Base-by-base conservation (phyloP, 208 protist genomes). In the Trypanosomatidae sp. region DNA sequence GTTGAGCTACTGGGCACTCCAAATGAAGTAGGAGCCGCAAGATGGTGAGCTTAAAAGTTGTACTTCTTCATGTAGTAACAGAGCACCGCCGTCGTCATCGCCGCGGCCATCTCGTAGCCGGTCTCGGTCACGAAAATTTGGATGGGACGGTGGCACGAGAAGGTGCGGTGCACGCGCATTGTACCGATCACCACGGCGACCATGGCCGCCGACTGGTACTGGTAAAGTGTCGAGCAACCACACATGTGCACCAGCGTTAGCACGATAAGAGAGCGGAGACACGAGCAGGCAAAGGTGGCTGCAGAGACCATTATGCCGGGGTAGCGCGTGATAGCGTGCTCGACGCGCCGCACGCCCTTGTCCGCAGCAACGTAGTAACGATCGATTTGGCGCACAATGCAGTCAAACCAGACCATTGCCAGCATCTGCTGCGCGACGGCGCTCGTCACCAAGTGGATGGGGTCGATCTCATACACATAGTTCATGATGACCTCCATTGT, bases 341-440 rank as follows among this genome's bases (percentile, higher is more conserved):
- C 90, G 36, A 87, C 74, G 52, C 84, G 81, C 47, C 90, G 84
- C 39, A 97, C 92, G 60, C 92, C 92, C 80, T 97, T 97, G 67
- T 97, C 92, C 19, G 92, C 92, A 10, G 92, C 92, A 50, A 87
- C 69, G 70, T 92, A 93, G 82, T 97, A 97, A 15, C 73, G 67
- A 69, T 86, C 81, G 33, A 94, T 76, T 55, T 86, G 80, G 58
- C 86, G 80, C 41, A 97, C 84, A 62, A 97, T 93, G 71, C 73
- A 76, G 58, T 82, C 77, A 69, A 93, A 97, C 92, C 92, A 97
- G 49, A 83, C 44, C 75, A 90, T 83, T 19, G 86, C 86, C 80
- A 95, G 83, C 49, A 94, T 66, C 44, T 91, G 79, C 79, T 97
- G 92, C 19, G 82, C 79, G 3, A 92, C 69, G 39, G 87, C 84